Evolutionary conservation across 306 rosid genomes (phyloP).

Genomic region (Fragaria ananassa): DNA sequence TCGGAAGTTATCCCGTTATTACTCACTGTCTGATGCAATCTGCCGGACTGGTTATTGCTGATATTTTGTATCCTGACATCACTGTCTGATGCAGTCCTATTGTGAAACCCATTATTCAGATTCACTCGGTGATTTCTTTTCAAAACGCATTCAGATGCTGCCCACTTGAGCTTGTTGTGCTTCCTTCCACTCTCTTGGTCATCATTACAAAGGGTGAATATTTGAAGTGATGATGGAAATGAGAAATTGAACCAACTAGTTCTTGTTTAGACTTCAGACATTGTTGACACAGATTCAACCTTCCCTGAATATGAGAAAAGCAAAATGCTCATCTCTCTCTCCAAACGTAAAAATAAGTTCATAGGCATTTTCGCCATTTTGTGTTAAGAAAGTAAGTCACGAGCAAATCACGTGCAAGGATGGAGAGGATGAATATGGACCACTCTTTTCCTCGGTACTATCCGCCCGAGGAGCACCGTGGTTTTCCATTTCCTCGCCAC

Average conservation of each 20-base stretch:
- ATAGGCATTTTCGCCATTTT: too few species aligned
- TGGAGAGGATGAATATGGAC: too few species aligned
- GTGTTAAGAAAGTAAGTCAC: too few species aligned
- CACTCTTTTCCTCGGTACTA: too few species aligned
- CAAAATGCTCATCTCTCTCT: neutral
- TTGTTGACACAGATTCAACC: neutral
- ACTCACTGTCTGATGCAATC: neutral
- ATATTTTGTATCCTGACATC: neutral
- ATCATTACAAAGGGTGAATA: neutral
- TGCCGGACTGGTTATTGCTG: neutral
- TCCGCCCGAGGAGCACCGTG: neutral
- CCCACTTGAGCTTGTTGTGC: neutral
- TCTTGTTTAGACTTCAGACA: neutral
- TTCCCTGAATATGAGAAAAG: neutral
- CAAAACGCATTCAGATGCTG: neutral
- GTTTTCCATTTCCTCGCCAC: slow-evolving; percentile 50
- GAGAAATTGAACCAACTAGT: neutral
- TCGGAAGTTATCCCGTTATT: neutral
- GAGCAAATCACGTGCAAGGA: too few species aligned
- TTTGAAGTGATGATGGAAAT: neutral
- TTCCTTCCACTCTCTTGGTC: neutral
- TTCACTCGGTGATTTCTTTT: neutral
- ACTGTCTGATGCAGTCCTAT: neutral
- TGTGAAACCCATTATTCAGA: neutral
- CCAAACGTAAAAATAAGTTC: too few species aligned